Conservation (phyloP, 2,329 filamentous ascomycete genomes). For the Monilinia vaccinii-corymbosi region DNA sequence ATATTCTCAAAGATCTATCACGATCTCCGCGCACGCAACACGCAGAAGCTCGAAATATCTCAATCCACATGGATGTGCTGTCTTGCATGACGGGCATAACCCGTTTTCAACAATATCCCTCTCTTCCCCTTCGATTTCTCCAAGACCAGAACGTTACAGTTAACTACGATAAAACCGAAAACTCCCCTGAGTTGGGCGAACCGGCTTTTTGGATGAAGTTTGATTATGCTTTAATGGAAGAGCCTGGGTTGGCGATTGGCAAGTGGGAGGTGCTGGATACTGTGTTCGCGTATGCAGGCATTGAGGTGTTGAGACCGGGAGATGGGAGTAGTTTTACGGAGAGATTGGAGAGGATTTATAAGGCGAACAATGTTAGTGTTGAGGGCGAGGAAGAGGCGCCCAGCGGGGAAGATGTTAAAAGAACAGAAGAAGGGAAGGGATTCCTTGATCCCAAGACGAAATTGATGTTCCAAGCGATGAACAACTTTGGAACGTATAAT, state of each 20-base stretch:
- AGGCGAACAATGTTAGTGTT: slow-evolving; percentile 21
- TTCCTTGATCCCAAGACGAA: slow-evolving; percentile 20
- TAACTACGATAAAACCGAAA: slow-evolving; percentile 55
- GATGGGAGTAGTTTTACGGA: slow-evolving; percentile 21
- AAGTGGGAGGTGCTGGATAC: slow-evolving; percentile 50
- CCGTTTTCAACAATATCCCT: slow-evolving; percentile 43
- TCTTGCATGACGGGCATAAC: slow-evolving; percentile 65
- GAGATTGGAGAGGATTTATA: slow-evolving; percentile 20
- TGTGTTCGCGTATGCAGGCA: slow-evolving; percentile 48
- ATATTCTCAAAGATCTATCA: slow-evolving; percentile 24
- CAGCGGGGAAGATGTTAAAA: slow-evolving; percentile 16
- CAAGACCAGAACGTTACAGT: slow-evolving; percentile 11
- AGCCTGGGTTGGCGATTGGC: slow-evolving; percentile 38
- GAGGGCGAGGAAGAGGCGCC: neutral
- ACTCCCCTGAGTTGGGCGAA: slow-evolving; percentile 34
- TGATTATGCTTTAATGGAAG: slow-evolving; percentile 53
- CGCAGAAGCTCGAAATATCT: slow-evolving; percentile 21
- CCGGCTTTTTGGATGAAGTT: slow-evolving; percentile 53
- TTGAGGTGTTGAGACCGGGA: slow-evolving; percentile 48
- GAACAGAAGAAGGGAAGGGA: slow-evolving; percentile 19
- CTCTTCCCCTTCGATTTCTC: neutral
- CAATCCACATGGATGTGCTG: slow-evolving; percentile 56
- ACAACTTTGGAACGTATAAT: slow-evolving; percentile 22
- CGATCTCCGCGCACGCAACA: slow-evolving; percentile 18
- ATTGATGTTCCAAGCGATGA: slow-evolving; percentile 22